These are phyloP conservation scores for Pseudogymnoascus sp. DNA, from an alignment of 2,329 filamentous ascomycete genomes.

Conservation along the genomic window DNA sequence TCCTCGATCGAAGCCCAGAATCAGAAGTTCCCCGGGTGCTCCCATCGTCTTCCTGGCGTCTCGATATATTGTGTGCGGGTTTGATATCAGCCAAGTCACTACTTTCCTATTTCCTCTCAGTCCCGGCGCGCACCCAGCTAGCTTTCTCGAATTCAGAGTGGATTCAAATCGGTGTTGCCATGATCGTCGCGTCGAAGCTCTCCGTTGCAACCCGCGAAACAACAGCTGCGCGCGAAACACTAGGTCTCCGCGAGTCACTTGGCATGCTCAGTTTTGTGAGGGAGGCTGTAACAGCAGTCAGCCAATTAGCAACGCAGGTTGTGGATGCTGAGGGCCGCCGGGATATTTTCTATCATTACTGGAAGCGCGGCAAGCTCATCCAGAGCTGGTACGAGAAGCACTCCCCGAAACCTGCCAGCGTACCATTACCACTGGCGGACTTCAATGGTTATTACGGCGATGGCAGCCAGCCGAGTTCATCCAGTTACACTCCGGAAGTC, in stretches of 20 bases:
- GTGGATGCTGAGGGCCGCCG: neutral
- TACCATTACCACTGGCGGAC: neutral
- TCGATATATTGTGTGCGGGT: slow-evolving; percentile 16
- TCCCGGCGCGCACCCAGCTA: slow-evolving; percentile 31
- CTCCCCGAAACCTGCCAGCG: neutral
- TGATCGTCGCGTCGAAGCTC: slow-evolving; percentile 13
- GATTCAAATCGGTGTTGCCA: slow-evolving; percentile 33
- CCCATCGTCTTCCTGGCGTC: slow-evolving; percentile 12
- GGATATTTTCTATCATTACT: neutral
- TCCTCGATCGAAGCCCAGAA: slow-evolving; percentile 15
- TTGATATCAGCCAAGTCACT: slow-evolving; percentile 23
- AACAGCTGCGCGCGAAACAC: neutral
- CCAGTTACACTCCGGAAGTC: neutral
- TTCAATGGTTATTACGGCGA: neutral
- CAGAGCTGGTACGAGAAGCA: neutral
- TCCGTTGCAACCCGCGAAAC: neutral
- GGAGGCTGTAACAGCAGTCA: neutral
- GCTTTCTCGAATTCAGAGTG: slow-evolving; percentile 34
- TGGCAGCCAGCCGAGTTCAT: neutral
- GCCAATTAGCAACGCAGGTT: neutral
- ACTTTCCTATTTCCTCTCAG: slow-evolving; percentile 28
- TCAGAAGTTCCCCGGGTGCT: slow-evolving; percentile 23
- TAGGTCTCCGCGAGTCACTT: neutral
- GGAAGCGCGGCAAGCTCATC: neutral
- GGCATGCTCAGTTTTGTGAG: neutral